Base-by-base conservation (phyloP, 176 grass and related monocot species). In the Neostapfia colusana region DNA sequence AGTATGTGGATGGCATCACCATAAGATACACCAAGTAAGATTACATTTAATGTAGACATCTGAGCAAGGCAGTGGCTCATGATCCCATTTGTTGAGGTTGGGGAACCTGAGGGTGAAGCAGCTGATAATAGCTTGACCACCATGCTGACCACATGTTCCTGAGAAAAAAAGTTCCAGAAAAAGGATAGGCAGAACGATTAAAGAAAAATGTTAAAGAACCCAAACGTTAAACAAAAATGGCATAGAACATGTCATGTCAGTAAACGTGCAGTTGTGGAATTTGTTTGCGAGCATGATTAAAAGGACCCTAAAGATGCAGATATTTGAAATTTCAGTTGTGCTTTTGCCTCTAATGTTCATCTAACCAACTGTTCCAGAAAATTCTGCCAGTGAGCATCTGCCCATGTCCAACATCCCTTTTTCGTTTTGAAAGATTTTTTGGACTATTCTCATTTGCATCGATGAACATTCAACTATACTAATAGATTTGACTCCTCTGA, bases 131-230 rank as follows among this genome's bases (percentile, higher is more conserved):
- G 65, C 77, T 89, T 90, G 70, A 99, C 66, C 60, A 95, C 75
- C 87, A 88, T 83, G 58, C 31, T 28, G 51, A 92, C 95, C 21
- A 88, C 91, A 95, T 99, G 89, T 80, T 99, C 95, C 95, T 99
- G 77, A 70, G 20, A 57, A 68, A 78, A 37, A 69, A 58, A 31
- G 31, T 31, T 31, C 1, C 31, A 31, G 31, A 31, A 31, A 31
- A 31, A 31, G 31, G 3, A 31, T 31, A 31, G 31, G 31, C 31
- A 1, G 3, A 31, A 31, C 31, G 31, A 31, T 31, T 31, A 3
- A 31, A 31, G 31, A 31, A 31, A 3, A 31, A 31, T 31, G 31
- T 31, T 31, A 31, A 31, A 31, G 31, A 31, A 53, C 25, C 41
- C 15, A 59, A 60, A 59, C 10, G 21, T 55, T 4, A 37, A n/a